phyloP scores from a whole-genome alignment of 1,284 basidiomycete species.

The Leucoagaricus sp. region DNA sequence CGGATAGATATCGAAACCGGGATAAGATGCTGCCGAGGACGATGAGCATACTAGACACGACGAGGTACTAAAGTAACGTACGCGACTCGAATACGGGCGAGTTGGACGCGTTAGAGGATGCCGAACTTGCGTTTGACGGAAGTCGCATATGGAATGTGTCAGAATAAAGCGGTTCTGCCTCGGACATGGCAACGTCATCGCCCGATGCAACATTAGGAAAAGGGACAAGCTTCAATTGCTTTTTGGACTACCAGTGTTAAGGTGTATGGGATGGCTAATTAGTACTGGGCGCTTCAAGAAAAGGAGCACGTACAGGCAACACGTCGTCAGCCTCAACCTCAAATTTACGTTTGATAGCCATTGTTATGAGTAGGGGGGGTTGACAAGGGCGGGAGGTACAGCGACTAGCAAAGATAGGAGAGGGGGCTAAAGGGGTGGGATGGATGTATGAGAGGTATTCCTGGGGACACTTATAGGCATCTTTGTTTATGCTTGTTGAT shows the following conservation, averaged over 20 bases:
- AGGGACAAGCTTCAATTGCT: conserved; percentile 72
- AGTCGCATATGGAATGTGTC: conserved; percentile 63
- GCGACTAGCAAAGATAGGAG: conserved; percentile 26
- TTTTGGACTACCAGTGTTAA: conserved; percentile 45
- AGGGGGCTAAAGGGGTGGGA: conserved; percentile 17
- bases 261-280: background rate
- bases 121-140: conserved; percentile 63
- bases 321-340: conserved; percentile 57
- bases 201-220: conserved; percentile 66
- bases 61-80: conserved; percentile 29
- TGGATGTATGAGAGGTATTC: background rate
- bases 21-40: conserved; percentile 50
- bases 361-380: conserved; percentile 31
- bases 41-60: conserved; percentile 14
- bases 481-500: conserved; percentile 33
- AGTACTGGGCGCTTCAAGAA: conserved; percentile 14
- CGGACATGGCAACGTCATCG: conserved; percentile 70
- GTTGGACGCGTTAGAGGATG: conserved; percentile 47
- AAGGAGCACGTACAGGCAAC: conserved; percentile 39
- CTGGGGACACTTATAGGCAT: conserved; percentile 33
- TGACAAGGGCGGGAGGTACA: conserved; percentile 24
- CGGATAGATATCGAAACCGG: conserved; percentile 64
- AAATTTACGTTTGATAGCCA: conserved; percentile 76
- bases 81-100: conserved; percentile 44
- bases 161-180: conserved; percentile 54